A percentile compares a stretch with the other conserved stretches of the same genome.
Conservation (phyloP, 257 asterid species). For the Avicennia marina region DNA sequence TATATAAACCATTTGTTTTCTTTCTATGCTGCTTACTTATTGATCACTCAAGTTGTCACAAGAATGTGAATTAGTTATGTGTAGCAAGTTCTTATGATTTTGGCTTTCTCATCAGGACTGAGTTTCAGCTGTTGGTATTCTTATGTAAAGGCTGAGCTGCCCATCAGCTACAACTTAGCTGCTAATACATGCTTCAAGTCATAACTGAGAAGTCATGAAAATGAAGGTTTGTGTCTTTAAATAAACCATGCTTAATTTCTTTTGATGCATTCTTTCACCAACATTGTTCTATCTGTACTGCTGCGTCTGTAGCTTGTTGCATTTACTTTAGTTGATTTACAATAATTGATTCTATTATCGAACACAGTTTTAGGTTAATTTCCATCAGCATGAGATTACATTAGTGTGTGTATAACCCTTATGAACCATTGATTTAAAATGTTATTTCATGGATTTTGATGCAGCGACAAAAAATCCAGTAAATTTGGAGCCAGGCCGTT, state of each 20-base stretch:
- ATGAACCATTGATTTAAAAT: background rate
- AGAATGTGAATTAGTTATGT: too few species aligned
- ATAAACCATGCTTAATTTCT: slow-evolving; percentile 2
- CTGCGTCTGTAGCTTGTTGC: too few species aligned
- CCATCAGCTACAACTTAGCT: slow-evolving; percentile 9
- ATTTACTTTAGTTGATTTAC: too few species aligned
- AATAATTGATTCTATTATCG: too few species aligned
- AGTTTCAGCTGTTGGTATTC: slow-evolving; percentile 7
- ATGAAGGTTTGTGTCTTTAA: slow-evolving; percentile 36
- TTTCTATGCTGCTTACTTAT: background rate
- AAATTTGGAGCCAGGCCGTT: background rate
- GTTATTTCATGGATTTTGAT: background rate
- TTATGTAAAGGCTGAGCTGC: background rate
- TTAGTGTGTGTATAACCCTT: background rate
- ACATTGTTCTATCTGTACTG: too few species aligned
- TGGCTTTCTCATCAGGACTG: slow-evolving; percentile 26
- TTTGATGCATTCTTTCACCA: too few species aligned
- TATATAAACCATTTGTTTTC: background rate
- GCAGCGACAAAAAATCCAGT: background rate
- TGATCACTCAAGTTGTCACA: background rate
- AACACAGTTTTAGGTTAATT: background rate
- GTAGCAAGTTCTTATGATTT: slow-evolving; percentile 13
- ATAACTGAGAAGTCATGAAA: slow-evolving; percentile 27
- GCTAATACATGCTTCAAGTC: slow-evolving; percentile 21
- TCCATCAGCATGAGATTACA: background rate